Conservation (phyloP, 2,329 filamentous ascomycete species). For the Stylonectria norvegica region DNA sequence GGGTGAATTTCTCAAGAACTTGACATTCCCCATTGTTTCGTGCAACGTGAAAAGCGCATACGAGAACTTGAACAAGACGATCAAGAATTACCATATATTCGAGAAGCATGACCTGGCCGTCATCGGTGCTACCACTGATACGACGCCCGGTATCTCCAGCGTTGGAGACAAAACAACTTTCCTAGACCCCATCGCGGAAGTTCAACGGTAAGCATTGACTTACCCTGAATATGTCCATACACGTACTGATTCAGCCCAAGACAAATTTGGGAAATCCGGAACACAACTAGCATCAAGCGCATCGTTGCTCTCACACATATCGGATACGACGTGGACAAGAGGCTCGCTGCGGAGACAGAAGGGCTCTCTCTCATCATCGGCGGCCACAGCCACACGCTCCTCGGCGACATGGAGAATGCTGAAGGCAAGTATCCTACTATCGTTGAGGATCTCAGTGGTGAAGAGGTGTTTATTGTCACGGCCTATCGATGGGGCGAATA, state of each 20-base stretch:
- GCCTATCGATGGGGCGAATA: slow-evolving; percentile 68
- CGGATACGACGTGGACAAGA: slow-evolving; percentile 61
- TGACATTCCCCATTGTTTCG: slow-evolving; percentile 62
- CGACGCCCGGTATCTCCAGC: slow-evolving; percentile 55
- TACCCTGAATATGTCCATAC: no score
- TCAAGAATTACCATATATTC: slow-evolving; percentile 65
- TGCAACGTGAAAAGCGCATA: slow-evolving; percentile 62
- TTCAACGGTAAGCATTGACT: slow-evolving; percentile 62
- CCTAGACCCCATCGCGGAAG: slow-evolving; percentile 52
- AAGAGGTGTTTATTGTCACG: slow-evolving; percentile 67
- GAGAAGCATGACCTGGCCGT: slow-evolving; percentile 58
- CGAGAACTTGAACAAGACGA: slow-evolving; percentile 55
- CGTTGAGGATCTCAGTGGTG: slow-evolving; percentile 55
- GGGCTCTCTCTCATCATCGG: slow-evolving; percentile 68
- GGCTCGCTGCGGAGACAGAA: slow-evolving; percentile 56
- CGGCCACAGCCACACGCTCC: slow-evolving; percentile 57
- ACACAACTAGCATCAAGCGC: slow-evolving; percentile 59
- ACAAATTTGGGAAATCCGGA: slow-evolving; percentile 58
- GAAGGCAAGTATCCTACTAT: slow-evolving; percentile 63
- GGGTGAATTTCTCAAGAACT: slow-evolving; percentile 58
- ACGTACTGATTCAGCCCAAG: no score
- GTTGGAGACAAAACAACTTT: slow-evolving; percentile 58
- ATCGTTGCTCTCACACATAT: slow-evolving; percentile 67
- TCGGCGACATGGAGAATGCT: slow-evolving; percentile 57
- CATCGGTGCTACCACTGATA: slow-evolving; percentile 62